Evolutionary conservation across 495 filamentous ascomycete genomes (phyloP), one percentile per base, ranked within the genome.

Genomic region (Tuber magnatum): DNA sequence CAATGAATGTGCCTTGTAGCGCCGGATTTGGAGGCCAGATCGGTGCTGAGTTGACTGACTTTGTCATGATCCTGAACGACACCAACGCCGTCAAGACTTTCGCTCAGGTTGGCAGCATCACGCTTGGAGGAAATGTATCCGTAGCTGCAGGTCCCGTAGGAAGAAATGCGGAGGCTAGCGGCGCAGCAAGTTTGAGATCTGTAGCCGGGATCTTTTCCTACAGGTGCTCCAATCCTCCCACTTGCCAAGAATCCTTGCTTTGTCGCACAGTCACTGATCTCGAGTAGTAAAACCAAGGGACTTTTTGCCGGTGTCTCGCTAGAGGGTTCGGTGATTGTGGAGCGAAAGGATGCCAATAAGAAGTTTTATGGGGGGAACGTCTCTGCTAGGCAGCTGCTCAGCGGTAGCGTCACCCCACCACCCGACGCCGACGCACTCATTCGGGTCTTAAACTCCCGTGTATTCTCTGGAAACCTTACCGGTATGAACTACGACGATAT

Each of bases 21-120:
- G 96, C 91, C 74, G 95, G 95, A 40, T 94, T 98, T 78, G 95
- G 95, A 80, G 94, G 95, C 35, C 95, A 99, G 83, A 97, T 99
- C 82, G 95, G 95, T 43, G 94, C 97, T 86, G 95, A 99, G 84
- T 86, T 99, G 76, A 98, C 96, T 65, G 95, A 99, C 83, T 98
- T 99, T 83, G 96, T 99, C 80, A 98, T 99, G 86, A 97, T 98
- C 75, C 90, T 99, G 71, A 99, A 99, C 84, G 95, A 99, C 82
- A 88, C 90, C 61, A 89, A 88, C 61, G 95, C 95, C 39, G 95
- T 99, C 61, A 92, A 92, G 83, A 95, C 95, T 48, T 98, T 98
- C 84, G 94, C 95, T 4, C 94, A 98, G 84, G 88, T 90, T 72
- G 95, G 96, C 24, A 93, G 78, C 39, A 78, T 99, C 56, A 97